Evolutionary conservation across 2,329 filamentous ascomycete genomes (phyloP).

Genomic region (Xylariales sp.): DNA sequence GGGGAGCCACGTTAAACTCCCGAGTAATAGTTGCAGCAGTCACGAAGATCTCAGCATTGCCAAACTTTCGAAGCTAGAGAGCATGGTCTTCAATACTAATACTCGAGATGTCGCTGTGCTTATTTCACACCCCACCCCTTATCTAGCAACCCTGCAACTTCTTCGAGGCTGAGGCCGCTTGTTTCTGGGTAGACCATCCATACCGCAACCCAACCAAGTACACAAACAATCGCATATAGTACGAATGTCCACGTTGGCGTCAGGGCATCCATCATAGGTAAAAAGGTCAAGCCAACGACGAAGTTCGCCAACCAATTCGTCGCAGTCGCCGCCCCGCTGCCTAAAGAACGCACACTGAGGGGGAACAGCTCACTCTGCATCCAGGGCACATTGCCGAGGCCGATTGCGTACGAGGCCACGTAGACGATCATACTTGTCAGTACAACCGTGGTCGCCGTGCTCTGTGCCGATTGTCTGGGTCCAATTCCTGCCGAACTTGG

Average conservation of each 20-base stretch:
- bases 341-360: conserved; percentile 65
- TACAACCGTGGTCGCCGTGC: conserved; percentile 50
- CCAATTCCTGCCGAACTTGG: background rate
- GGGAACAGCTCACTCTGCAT: conserved; percentile 93
- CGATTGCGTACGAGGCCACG: conserved; percentile 79
- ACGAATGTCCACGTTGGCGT: conserved; percentile 74
- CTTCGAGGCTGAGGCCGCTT: conserved; percentile 74
- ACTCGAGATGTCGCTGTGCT: too few species aligned
- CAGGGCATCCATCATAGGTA: conserved; percentile 78
- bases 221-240: conserved; percentile 71
- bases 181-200: conserved; percentile 84
- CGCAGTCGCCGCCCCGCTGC: conserved; percentile 68
- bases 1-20: too few species aligned
- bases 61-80: too few species aligned
- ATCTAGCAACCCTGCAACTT: conserved; percentile 66
- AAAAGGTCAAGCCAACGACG: conserved; percentile 76
- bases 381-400: conserved; percentile 91
- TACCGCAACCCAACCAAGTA: conserved; percentile 60
- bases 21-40: too few species aligned
- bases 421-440: conserved; percentile 75
- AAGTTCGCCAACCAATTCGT: conserved; percentile 90
- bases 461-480: conserved; percentile 1
- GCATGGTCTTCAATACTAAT: too few species aligned
- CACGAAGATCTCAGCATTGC: too few species aligned
- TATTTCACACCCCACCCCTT: conserved; percentile 67